phyloP scores from a whole-genome alignment of 2,329 filamentous ascomycete genomes.

The Xylariales sp. region DNA sequence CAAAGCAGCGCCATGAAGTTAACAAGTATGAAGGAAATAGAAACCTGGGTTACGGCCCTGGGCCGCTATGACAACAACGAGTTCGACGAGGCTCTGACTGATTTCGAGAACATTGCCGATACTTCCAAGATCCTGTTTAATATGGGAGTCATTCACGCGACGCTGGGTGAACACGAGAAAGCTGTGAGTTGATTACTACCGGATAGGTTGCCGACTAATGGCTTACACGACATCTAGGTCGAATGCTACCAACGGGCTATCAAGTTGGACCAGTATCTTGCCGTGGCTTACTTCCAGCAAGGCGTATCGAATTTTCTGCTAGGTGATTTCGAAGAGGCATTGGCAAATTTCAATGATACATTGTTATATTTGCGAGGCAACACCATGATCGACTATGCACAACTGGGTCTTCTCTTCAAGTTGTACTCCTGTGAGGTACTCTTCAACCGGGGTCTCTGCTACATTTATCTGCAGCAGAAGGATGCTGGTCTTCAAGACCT shows the following conservation, averaged over 20 bases:
- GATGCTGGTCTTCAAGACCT: slow-evolving; percentile 89
- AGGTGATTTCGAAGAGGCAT: slow-evolving; percentile 93
- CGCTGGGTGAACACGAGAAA: slow-evolving; percentile 90
- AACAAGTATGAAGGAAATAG: slow-evolving; percentile 71
- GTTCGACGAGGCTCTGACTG: slow-evolving; percentile 80
- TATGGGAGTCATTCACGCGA: slow-evolving; percentile 95
- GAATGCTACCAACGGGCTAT: slow-evolving; percentile 93
- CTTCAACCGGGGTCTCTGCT: slow-evolving; percentile 95
- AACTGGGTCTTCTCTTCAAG: slow-evolving; percentile 91
- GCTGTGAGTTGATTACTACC: slow-evolving; percentile 67
- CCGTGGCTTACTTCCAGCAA: slow-evolving; percentile 97
- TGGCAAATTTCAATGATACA: slow-evolving; percentile 98
- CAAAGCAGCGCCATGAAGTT: slow-evolving; percentile 8
- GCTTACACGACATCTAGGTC: slow-evolving; percentile 52
- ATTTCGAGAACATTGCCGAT: slow-evolving; percentile 84
- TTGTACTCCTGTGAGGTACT: slow-evolving; percentile 95
- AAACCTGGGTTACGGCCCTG: slow-evolving; percentile 93
- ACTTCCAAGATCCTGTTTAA: slow-evolving; percentile 99
- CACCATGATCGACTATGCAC: slow-evolving; percentile 96
- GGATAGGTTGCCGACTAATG: too few relatives aligned
- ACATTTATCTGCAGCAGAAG: slow-evolving; percentile 92
- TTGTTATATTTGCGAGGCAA: slow-evolving; percentile 91
- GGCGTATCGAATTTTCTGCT: slow-evolving; percentile 97
- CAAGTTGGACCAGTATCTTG: slow-evolving; percentile 87
- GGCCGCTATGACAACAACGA: slow-evolving; percentile 94